These are phyloP conservation scores for Fusarium dlaminii DNA, from an alignment of 2,329 filamentous ascomycete species.

Conservation along the genomic window DNA sequence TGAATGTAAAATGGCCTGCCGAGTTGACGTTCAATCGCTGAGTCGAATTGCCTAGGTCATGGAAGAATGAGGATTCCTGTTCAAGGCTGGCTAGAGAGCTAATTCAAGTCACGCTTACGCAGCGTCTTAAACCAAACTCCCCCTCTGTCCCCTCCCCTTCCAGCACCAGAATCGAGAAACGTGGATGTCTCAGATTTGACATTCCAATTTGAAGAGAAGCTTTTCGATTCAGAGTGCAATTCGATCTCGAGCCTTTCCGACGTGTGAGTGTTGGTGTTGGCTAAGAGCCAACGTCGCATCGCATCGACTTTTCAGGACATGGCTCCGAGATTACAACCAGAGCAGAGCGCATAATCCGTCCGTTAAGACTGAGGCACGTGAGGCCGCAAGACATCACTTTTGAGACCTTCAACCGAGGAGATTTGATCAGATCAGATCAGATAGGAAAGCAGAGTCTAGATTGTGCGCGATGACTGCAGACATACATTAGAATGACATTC, in stretches of 20 bases:
- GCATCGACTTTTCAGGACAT: constrained; percentile 19
- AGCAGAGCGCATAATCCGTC: not conserved
- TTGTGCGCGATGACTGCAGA: not conserved
- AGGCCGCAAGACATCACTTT: constrained; percentile 1
- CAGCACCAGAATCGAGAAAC: not conserved
- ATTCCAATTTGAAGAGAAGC: constrained; percentile 13
- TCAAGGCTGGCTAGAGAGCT: not conserved
- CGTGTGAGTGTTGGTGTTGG: not conserved
- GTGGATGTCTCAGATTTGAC: not conserved
- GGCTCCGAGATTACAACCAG: constrained; percentile 25
- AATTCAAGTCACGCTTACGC: not conserved
- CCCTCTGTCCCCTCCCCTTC: not conserved
- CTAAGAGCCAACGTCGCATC: constrained; percentile 10
- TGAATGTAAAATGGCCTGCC: not conserved
- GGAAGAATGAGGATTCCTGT: not conserved
- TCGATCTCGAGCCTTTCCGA: not conserved
- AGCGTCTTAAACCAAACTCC: not conserved
- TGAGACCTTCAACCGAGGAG: not conserved
- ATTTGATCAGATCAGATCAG: constrained; percentile 8
- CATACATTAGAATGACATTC: constrained; percentile 21
- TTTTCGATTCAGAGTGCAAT: not conserved
- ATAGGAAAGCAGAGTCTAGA: not conserved
- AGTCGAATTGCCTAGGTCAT: not conserved
- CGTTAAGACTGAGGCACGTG: constrained; percentile 19
- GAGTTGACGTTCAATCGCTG: not conserved